Percentiles rank a stretch among this genome's conserved stretches.
These are phyloP conservation scores for maize (Zea mays) DNA, from an alignment of 176 grass and related monocot species.

Conservation along the genomic window Zm-B73-REFERENCE-NAM-5.0 NC_050097.1:242701501-242702000, in stretches of 20 bases:
- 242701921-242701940: neutral
- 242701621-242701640: constrained; percentile 1
- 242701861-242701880: neutral
- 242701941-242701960: neutral
- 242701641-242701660: constrained; percentile 58
- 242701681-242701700: constrained; percentile 62
- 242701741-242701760: constrained; percentile 55
- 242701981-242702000: neutral
- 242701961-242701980: neutral
- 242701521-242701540: neutral
- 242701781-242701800: neutral
- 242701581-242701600: neutral
- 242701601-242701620: neutral
- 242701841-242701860: neutral
- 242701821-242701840: neutral
- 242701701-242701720: constrained; percentile 57
- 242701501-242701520: neutral
- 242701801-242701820: no score
- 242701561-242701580: neutral
- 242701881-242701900: neutral
- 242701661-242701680: constrained; percentile 60
- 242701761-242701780: constrained; percentile 37
- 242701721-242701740: constrained; percentile 50
- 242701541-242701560: neutral
- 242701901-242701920: neutral